phyloP scores from a whole-genome alignment of 345 rosid genomes.

The Rhizophora mangle region DNA sequence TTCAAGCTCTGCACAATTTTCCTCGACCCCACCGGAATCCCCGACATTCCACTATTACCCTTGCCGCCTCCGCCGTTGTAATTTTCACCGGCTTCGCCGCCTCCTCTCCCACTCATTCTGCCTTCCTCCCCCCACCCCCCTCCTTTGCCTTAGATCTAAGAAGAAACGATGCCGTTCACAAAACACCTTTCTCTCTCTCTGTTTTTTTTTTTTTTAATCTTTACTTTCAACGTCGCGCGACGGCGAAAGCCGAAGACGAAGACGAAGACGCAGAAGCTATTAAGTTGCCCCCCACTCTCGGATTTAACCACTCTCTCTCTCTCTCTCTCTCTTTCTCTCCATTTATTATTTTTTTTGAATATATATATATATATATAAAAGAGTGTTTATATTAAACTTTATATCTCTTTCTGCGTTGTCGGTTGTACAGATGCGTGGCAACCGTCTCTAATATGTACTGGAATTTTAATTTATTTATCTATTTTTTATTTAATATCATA shows the following conservation, averaged over 20 bases:
- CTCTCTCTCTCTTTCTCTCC: neutral
- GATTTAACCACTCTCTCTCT: neutral
- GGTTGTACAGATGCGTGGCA: too few relatives aligned
- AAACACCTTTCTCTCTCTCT: neutral
- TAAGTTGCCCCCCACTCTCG: neutral
- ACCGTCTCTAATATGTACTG: too few relatives aligned
- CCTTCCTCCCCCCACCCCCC: neutral
- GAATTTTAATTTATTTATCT: too few relatives aligned
- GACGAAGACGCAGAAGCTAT: neutral
- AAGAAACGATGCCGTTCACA: neutral
- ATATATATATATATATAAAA: too few relatives aligned
- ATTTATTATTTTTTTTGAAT: too few relatives aligned
- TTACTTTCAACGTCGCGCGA: neutral
- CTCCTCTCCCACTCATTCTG: constrained; percentile 56
- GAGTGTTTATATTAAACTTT: too few relatives aligned
- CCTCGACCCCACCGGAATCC: constrained; percentile 70
- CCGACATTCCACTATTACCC: constrained; percentile 53
- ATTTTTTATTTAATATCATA: too few relatives aligned
- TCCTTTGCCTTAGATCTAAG: constrained; percentile 22
- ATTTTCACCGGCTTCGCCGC: constrained; percentile 1
- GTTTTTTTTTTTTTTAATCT: neutral
- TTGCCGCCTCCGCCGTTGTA: constrained; percentile 32
- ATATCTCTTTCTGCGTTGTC: too few relatives aligned
- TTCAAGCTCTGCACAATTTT: constrained; percentile 89
- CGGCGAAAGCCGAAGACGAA: neutral